Evolutionary conservation across 345 rosid species (phyloP), one percentile per base, ranked within the genome.

Genomic region (Hibiscus trionum): DNA sequence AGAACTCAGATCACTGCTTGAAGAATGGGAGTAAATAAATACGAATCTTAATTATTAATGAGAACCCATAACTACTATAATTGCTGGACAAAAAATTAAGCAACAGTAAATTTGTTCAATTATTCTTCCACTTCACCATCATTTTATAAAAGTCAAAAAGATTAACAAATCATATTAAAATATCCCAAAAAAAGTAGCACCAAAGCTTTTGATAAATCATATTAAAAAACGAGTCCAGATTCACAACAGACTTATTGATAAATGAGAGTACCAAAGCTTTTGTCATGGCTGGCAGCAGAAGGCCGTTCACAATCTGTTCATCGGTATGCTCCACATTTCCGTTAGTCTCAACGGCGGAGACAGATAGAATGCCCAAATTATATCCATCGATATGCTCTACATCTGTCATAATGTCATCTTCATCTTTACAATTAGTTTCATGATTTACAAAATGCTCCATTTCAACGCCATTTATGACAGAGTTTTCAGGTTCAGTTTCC

Each of bases 261-360:
- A 59, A 58, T 49, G 29, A 56, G 27, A 75, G 27, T 82, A 88
- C 89, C 91, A 83, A 76, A 69, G 88, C 81, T 78, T 82, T 81
- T 46, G 83, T 77, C 53, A 83, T 80, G 66, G 81, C 84, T 33
- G 83, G 80, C 46, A 77, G 77, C 24, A 78, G 75, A 15, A 80
- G 62, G 65, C 59, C 73, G 17, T 71, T 77, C 42, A 80, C 66
- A 37, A 69, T 69, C 59, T 78, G 71, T 12, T 63, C 81, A 39
- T 72, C 75, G 15, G 3, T 47, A 66, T 75, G 73, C 33, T 79
- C 87, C 31, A 73, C 57, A 10, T 81, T 77, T 58, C 72, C 66
- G 61, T 42, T 62, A 42, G 59, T 66, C 2, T 61, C 53, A 62
- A 82, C 77, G 65, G 80, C 83, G 31, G 81, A 77, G 27, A 72